Evolutionary conservation across 2,329 filamentous ascomycete species (phyloP).

Genomic region (Amauroascus verrucosus): DNA sequence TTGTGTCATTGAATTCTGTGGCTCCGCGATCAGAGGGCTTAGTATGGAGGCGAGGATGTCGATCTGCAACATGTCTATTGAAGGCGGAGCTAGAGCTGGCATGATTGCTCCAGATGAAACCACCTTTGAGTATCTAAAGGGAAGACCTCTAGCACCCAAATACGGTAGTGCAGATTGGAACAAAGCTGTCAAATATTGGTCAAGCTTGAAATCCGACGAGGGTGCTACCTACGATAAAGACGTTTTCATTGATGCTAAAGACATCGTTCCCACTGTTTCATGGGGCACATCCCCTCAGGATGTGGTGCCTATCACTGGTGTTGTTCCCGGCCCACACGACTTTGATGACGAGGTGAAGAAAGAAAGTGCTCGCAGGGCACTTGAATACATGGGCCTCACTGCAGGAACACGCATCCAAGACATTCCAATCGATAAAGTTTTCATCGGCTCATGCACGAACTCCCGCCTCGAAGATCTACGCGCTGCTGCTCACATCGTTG

Average conservation of each 20-base stretch:
- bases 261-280: slow-evolving; percentile 85
- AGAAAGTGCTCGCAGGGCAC: slow-evolving; percentile 63
- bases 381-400: slow-evolving; percentile 93
- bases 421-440: slow-evolving; percentile 87
- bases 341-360: slow-evolving; percentile 74
- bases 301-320: slow-evolving; percentile 83
- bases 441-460: slow-evolving; percentile 97
- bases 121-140: slow-evolving; percentile 93
- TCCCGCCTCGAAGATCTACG: slow-evolving; percentile 92
- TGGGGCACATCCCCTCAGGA: slow-evolving; percentile 98
- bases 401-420: slow-evolving; percentile 85
- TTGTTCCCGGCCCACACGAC: slow-evolving; percentile 81
- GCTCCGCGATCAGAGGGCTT: slow-evolving; percentile 76
- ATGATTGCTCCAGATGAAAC: slow-evolving; percentile 94
- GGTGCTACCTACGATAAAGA: slow-evolving; percentile 83
- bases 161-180: slow-evolving; percentile 80
- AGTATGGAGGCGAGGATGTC: slow-evolving; percentile 99
- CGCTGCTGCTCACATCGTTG: slow-evolving; percentile 72
- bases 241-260: slow-evolving; percentile 80
- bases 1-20: slow-evolving; percentile 93
- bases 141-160: slow-evolving; percentile 76
- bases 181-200: slow-evolving; percentile 80
- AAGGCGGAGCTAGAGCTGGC: slow-evolving; percentile 86
- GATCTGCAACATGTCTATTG: slow-evolving; percentile 99
- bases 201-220: slow-evolving; percentile 70